A percentile compares a stretch with the other conserved stretches of the same genome.
Evolutionary conservation across 768 basidiomycete species (phyloP).

Genomic region (Asterophora parasitica): DNA sequence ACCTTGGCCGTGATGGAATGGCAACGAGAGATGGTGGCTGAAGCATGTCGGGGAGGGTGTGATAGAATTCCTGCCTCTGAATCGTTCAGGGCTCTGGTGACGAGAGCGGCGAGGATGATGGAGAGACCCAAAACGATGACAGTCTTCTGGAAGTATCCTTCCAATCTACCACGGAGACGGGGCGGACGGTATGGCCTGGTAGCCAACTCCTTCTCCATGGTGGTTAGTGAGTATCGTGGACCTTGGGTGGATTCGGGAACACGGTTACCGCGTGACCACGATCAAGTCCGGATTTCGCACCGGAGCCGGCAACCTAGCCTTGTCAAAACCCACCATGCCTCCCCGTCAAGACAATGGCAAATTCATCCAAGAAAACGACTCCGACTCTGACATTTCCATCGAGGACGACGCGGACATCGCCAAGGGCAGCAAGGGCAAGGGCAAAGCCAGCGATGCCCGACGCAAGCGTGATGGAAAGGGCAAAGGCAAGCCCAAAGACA

Average conservation of each 20-base stretch:
- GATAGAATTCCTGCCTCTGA: neutral
- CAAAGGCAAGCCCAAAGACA: conserved; percentile 55
- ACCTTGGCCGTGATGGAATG: conserved; percentile 33
- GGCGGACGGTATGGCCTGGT: neutral
- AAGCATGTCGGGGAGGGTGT: conserved; percentile 19
- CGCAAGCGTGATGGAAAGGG: conserved; percentile 24
- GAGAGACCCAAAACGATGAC: conserved; percentile 7
- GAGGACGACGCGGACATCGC: conserved; percentile 42
- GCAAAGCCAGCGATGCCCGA: conserved; percentile 29
- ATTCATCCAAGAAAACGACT: conserved; percentile 55
- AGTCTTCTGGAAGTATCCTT: neutral
- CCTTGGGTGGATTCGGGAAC: too few species aligned
- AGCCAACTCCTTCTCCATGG: neutral
- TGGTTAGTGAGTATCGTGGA: neutral
- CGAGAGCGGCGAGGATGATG: neutral
- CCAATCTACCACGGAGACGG: too few species aligned
- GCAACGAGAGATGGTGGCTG: conserved; percentile 38
- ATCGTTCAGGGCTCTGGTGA: neutral
- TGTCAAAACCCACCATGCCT: conserved; percentile 20
- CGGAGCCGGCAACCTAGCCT: too few species aligned
- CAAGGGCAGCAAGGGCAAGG: conserved; percentile 40
- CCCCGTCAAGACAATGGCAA: conserved; percentile 31
- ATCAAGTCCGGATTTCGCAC: neutral
- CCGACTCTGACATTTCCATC: conserved; percentile 69
- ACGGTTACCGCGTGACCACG: conserved; percentile 1